A percentile compares a stretch with the other conserved stretches of the same genome.
These are phyloP conservation scores for Penicillium brasilianum DNA, from an alignment of 2,329 filamentous ascomycete species.

Conservation along the genomic window DNA sequence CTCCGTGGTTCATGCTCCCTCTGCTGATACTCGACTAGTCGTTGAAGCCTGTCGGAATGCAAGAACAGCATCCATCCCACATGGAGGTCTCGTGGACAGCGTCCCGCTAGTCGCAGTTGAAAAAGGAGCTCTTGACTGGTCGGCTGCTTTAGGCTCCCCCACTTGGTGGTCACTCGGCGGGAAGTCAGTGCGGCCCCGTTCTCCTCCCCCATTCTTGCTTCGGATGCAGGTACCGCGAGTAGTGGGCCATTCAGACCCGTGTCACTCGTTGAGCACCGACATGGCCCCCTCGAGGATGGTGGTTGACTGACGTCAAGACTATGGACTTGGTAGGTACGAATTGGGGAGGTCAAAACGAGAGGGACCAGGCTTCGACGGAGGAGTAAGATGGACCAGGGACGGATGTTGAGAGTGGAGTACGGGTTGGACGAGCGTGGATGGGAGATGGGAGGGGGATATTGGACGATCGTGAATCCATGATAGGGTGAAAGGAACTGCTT, in stretches of 20 bases:
- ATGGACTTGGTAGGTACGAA: background rate
- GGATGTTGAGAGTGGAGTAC: background rate
- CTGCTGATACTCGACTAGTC: no score
- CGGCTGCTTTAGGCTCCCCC: slow-evolving; percentile 7
- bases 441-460: background rate
- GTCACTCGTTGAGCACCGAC: slow-evolving; percentile 2
- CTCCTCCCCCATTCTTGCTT: slow-evolving; percentile 9
- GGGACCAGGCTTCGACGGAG: background rate
- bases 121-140: background rate
- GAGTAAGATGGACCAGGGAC: background rate
- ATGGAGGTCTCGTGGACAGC: slow-evolving; percentile 33
- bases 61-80: slow-evolving; percentile 12
- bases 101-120: background rate
- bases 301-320: slow-evolving; percentile 7
- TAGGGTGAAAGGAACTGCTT: background rate
- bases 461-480: background rate
- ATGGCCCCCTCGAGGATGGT: background rate
- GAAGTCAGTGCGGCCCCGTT: slow-evolving; percentile 9
- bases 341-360: background rate
- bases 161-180: slow-evolving; percentile 7
- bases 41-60: background rate
- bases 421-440: background rate
- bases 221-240: slow-evolving; percentile 31
- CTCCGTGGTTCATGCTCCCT: background rate
- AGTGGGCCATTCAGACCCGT: slow-evolving; percentile 9